Percentiles rank a stretch among this genome's conserved stretches.
phyloP scores from a whole-genome alignment of 192 early-diverging fungal genomes.

The Coemansia sp. region DNA sequence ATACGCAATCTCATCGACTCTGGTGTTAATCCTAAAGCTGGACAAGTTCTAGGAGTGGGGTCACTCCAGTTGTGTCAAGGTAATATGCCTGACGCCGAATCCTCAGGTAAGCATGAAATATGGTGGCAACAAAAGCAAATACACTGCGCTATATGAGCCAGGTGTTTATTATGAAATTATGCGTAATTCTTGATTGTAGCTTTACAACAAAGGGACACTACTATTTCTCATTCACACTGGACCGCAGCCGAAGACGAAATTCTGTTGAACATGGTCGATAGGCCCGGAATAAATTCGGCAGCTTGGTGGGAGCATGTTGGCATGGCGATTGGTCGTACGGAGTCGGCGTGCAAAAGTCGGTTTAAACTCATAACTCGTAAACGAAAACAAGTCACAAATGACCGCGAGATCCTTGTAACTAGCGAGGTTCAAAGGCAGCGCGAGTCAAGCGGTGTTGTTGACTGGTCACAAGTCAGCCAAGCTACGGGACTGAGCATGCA shows the following conservation, averaged over 20 bases:
- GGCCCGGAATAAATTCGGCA: background rate
- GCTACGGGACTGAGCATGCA: background rate
- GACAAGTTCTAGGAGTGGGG: no score
- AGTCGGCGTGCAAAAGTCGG: background rate
- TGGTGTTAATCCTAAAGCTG: no score
- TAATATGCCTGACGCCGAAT: no score
- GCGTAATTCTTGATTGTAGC: background rate
- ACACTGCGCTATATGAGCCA: no score
- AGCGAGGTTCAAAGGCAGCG: background rate
- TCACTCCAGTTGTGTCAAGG: background rate
- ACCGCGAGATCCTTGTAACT: background rate
- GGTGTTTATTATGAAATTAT: no score
- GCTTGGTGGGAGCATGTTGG: background rate
- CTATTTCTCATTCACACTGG: background rate
- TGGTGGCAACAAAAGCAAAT: no score
- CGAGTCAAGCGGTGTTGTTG: background rate
- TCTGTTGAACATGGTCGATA: background rate
- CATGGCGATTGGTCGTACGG: background rate
- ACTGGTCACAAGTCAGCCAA: conserved; percentile 1
- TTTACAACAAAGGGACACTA: background rate
- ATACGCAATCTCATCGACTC: background rate
- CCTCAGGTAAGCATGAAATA: no score
- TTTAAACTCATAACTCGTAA: background rate
- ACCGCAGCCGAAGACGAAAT: background rate
- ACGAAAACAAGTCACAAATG: background rate